Evolutionary conservation across 768 basidiomycete species (phyloP).

Genomic region (Clitopilus hobsonii): DNA sequence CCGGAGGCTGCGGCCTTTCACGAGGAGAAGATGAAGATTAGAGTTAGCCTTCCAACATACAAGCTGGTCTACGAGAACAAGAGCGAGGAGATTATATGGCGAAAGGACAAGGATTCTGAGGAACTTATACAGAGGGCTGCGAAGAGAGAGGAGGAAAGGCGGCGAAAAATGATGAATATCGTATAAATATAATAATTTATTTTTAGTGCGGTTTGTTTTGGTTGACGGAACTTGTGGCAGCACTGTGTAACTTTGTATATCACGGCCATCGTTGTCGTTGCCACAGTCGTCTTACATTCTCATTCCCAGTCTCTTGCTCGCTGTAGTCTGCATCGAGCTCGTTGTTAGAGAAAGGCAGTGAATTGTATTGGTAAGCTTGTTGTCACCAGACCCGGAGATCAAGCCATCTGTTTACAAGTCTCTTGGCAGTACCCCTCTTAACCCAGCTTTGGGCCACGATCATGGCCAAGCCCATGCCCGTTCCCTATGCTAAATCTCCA

Average conservation of each 20-base stretch:
- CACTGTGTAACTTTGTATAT: not conserved
- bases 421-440: constrained; percentile 1
- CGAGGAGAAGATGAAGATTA: constrained; percentile 40
- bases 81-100: constrained; percentile 52
- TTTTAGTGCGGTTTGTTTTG: constrained; percentile 3
- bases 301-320: constrained; percentile 6
- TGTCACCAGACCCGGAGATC: constrained; percentile 4
- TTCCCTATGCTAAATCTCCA: not conserved
- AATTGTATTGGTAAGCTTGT: constrained; percentile 8
- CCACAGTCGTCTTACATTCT: not conserved
- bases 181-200: constrained; percentile 12
- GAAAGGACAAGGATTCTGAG: constrained; percentile 17
- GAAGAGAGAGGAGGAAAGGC: constrained; percentile 52
- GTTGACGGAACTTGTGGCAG: constrained; percentile 13
- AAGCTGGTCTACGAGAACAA: constrained; percentile 66
- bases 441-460: not conserved
- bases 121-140: constrained; percentile 32
- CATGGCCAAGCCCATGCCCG: constrained; percentile 1
- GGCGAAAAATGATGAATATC: constrained; percentile 32
- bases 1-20: constrained; percentile 37
- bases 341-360: not conserved
- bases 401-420: not conserved
- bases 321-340: constrained; percentile 3
- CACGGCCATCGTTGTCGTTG: not conserved
- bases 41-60: constrained; percentile 57